These are phyloP conservation scores for Phialemoniopsis sp. DNA, from an alignment of 2,329 filamentous ascomycete species.

Conservation along the genomic window DNA sequence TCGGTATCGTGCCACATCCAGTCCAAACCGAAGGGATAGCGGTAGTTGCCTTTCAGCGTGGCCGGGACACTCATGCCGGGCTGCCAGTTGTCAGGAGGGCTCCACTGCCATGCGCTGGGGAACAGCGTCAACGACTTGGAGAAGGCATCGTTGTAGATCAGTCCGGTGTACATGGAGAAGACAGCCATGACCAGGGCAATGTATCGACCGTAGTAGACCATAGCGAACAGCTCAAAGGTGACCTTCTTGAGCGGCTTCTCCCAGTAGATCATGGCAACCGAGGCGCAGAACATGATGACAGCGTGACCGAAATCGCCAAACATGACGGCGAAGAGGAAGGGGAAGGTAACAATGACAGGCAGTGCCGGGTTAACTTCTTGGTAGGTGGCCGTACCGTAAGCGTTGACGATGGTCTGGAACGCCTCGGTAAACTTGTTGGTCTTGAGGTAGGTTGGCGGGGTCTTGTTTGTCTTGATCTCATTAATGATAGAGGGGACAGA, in stretches of 20 bases:
- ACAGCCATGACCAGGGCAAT: constrained; percentile 98
- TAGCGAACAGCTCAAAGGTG: constrained; percentile 87
- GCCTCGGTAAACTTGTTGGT: constrained; percentile 98
- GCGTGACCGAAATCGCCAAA: constrained; percentile 98
- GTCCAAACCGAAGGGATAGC: constrained; percentile 93
- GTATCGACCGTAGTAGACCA: constrained; percentile 98
- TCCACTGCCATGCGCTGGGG: constrained; percentile 83
- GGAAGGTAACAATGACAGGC: constrained; percentile 94
- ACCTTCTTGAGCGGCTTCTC: constrained; percentile 93
- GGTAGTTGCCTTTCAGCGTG: constrained; percentile 65
- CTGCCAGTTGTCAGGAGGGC: constrained; percentile 62
- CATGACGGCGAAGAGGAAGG: constrained; percentile 99
- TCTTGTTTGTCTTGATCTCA: constrained; percentile 95
- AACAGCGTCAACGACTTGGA: constrained; percentile 90
- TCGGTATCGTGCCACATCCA: constrained; percentile 96
- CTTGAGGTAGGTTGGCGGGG: constrained; percentile 93
- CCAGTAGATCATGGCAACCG: constrained; percentile 92
- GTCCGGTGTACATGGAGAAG: constrained; percentile 94
- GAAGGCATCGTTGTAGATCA: constrained; percentile 97
- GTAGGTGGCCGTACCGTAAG: constrained; percentile 96
- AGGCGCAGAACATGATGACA: constrained; percentile 78
- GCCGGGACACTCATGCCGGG: constrained; percentile 59
- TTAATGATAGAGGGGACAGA: constrained; percentile 99
- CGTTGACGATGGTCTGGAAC: constrained; percentile 98
- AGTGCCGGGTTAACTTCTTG: constrained; percentile 95